Conservation (phyloP, 176 grass and related monocot species). For the Elaeis guineensis region DNA sequence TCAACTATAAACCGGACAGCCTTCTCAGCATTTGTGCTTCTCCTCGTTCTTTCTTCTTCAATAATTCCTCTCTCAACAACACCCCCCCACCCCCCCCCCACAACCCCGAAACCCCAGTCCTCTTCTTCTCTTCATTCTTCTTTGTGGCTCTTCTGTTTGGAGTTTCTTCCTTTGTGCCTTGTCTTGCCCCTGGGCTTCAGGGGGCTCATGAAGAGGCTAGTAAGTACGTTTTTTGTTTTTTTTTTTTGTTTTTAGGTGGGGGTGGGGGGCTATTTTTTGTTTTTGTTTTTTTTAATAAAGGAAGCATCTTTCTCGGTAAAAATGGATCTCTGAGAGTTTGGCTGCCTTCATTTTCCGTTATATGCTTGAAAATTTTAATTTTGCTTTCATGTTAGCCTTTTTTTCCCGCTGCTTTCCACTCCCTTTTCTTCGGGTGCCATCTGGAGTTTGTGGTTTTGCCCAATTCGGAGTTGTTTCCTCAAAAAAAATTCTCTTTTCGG, state of each 20-base stretch:
- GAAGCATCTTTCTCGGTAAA: neutral
- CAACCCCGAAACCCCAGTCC: neutral
- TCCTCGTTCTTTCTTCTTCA: constrained; percentile 5
- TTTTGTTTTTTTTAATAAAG: neutral
- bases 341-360: too few relatives aligned
- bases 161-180: neutral
- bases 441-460: too few relatives aligned
- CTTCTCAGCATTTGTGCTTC: constrained; percentile 8
- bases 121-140: constrained; percentile 1
- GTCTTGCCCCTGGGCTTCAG: neutral
- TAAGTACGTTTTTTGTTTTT: constrained; percentile 50
- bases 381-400: too few relatives aligned
- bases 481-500: too few relatives aligned
- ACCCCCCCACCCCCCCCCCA: constrained; percentile 2
- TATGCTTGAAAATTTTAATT: too few relatives aligned
- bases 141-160: neutral
- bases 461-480: too few relatives aligned
- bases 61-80: constrained; percentile 11
- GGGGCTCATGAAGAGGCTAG: constrained; percentile 67
- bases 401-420: too few relatives aligned
- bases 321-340: too few relatives aligned
- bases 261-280: neutral
- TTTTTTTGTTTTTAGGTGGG: too few relatives aligned
- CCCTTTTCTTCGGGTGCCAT: too few relatives aligned
- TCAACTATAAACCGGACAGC: constrained; percentile 15